Base-by-base conservation (phyloP, 352 stramenopile genomes). In the Pythium biforme region DNA sequence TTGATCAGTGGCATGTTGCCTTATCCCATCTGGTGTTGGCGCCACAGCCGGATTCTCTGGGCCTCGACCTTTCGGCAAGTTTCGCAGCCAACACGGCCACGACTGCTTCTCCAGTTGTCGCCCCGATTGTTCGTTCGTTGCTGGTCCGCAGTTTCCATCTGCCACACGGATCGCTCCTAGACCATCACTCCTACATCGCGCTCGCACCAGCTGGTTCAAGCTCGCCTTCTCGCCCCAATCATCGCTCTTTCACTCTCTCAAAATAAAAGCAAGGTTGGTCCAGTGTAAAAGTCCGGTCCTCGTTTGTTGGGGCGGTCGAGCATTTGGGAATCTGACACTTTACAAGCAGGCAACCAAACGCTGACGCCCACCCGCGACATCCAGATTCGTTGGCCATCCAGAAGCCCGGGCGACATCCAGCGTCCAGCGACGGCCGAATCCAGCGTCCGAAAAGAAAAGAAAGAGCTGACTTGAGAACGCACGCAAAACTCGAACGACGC, bases 261-360 rank as follows among this genome's bases (percentile, higher is more conserved):
- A 47, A 47, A 43, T n/a, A 43, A n/a, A 12, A 43, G 11, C 19
- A 47, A 6, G 19, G 48, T 54, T 10, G 48, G 27, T 27, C 22
- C 8, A 33, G n/a, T 10, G 23, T 40, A 59, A 48, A 59, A 31
- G 25, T 27, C 37, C 33, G 22, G 33, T 33, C 46, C 22, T 27
- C 50, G 51, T 49, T 40, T 34, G 47, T 20, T 47, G 29, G 14
- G 17, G n/a, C 11, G 4, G 23, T n/a, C 43, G 1, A 20, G 25
- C 59, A 66, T 40, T 60, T 67, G 51, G 45, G 29, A 55, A 67
- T 67, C 45, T 34, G 40, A 33, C 59, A 60, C 50, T 60, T 60
- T 26, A 67, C 60, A 48, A 67, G 60, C 52, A 56, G 20, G 51
- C 60, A 52, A 66, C 47, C 2, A 19, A 17, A 20, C 15, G 45